Conservation (phyloP, 257 asterid genomes). For the Ophiorrhiza pumila region DNA sequence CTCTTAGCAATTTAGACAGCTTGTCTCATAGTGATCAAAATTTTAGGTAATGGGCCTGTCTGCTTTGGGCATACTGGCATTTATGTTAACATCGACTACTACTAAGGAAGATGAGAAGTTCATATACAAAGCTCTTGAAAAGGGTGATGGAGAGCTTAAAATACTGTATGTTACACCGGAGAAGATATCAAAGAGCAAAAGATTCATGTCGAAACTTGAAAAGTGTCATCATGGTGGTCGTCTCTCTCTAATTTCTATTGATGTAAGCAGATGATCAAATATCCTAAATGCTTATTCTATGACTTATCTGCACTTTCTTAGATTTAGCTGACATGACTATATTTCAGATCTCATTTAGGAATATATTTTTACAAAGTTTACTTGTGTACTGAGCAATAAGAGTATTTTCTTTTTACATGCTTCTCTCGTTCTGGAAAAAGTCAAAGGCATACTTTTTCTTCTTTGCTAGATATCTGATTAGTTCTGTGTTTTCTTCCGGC, state of each 20-base stretch:
- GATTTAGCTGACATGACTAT: not conserved
- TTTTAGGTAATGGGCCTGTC: conserved; percentile 91
- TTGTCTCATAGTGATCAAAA: conserved; percentile 18
- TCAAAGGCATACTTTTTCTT: not conserved
- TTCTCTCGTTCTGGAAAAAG: not conserved
- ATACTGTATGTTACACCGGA: conserved; percentile 94
- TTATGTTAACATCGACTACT: conserved; percentile 81
- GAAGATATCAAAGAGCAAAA: conserved; percentile 97
- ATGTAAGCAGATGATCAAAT: conserved; percentile 51
- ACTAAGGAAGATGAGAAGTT: conserved; percentile 83
- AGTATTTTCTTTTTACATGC: not conserved
- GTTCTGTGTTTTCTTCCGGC: not conserved
- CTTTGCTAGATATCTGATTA: not conserved
- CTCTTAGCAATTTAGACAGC: not conserved
- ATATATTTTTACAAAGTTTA: not conserved
- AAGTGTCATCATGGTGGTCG: conserved; percentile 92
- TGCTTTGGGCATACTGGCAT: conserved; percentile 83
- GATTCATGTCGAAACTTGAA: conserved; percentile 94
- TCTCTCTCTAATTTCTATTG: conserved; percentile 89
- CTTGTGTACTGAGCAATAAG: not conserved
- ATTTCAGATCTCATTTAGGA: not conserved
- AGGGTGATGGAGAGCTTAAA: conserved; percentile 81
- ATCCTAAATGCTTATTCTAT: not conserved
- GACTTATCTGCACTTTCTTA: not conserved
- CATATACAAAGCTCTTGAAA: conserved; percentile 84